phyloP scores from a whole-genome alignment of 2,329 filamentous ascomycete genomes.

The Verticillium nubilum region DNA sequence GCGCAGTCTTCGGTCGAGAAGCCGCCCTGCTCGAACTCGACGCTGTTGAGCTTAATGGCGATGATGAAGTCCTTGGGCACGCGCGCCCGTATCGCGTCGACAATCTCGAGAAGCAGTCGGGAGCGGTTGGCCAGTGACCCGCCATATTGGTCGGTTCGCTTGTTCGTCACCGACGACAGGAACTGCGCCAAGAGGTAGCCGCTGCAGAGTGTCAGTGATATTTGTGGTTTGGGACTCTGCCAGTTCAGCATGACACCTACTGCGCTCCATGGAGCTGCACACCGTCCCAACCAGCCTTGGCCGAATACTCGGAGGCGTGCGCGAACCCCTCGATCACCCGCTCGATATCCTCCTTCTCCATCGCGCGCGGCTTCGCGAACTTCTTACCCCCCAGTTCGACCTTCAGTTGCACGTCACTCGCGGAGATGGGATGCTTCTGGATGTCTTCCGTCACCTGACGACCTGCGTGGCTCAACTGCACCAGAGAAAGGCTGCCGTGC shows the following conservation, averaged over 20 bases:
- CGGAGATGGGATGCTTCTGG: constrained; percentile 30
- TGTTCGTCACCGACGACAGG: constrained; percentile 33
- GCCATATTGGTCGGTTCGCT: constrained; percentile 40
- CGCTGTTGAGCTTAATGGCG: constrained; percentile 54
- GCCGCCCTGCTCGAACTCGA: constrained; percentile 49
- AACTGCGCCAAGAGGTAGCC: constrained; percentile 43
- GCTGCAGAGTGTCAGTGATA: not conserved
- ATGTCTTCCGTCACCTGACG: constrained; percentile 37
- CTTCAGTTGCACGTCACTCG: constrained; percentile 31
- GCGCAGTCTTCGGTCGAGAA: constrained; percentile 45
- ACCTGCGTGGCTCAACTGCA: constrained; percentile 59
- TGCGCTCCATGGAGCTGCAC: constrained; percentile 42
- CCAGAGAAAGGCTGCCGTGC: constrained; percentile 50
- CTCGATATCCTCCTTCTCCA: constrained; percentile 45
- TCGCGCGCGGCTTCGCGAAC: constrained; percentile 46
- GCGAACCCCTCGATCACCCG: constrained; percentile 48
- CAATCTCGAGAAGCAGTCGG: constrained; percentile 40
- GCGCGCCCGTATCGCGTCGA: constrained; percentile 25
- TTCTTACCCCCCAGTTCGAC: constrained; percentile 37
- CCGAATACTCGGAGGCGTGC: constrained; percentile 49
- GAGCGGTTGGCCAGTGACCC: constrained; percentile 40
- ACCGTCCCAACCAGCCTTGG: constrained; percentile 49
- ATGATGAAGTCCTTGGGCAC: constrained; percentile 35
- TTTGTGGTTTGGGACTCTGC: not conserved
- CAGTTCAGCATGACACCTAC: constrained; percentile 4